phyloP scores from a whole-genome alignment of 2,329 filamentous ascomycete species.

The Talaromyces sp. region DNA sequence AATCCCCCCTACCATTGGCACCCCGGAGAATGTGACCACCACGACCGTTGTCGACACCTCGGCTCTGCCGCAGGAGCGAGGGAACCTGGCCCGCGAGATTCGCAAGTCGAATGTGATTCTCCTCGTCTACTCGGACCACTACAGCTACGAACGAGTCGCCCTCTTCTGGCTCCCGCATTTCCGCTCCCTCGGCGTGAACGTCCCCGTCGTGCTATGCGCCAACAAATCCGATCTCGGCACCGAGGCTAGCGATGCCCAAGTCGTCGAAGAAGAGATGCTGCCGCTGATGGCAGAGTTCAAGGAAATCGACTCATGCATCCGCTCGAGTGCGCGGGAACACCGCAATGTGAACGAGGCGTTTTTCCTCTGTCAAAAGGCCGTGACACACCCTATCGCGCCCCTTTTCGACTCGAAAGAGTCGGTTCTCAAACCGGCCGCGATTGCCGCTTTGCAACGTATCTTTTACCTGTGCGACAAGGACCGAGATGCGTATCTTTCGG shows the following conservation, averaged over 20 bases:
- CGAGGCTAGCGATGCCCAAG: constrained; percentile 71
- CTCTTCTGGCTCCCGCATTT: constrained; percentile 99
- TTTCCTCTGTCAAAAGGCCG: constrained; percentile 96
- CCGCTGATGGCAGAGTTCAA: constrained; percentile 98
- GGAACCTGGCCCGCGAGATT: constrained; percentile 85
- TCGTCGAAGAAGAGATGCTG: constrained; percentile 95
- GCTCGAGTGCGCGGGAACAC: constrained; percentile 86
- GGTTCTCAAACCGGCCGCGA: constrained; percentile 79
- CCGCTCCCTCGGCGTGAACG: constrained; percentile 94
- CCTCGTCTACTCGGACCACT: constrained; percentile 95
- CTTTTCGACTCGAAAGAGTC: constrained; percentile 95
- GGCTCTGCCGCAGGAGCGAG: constrained; percentile 86
- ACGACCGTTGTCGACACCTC: constrained; percentile 93
- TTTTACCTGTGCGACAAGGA: constrained; percentile 97
- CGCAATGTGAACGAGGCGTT: constrained; percentile 95
- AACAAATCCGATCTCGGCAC: constrained; percentile 91
- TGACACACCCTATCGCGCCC: constrained; percentile 93
- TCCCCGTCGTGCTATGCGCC: constrained; percentile 91
- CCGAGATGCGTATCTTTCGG: constrained; percentile 86
- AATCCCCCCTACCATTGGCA: constrained; percentile 86
- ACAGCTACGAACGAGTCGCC: constrained; percentile 95
- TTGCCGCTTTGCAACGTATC: constrained; percentile 79
- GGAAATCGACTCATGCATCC: constrained; percentile 96
- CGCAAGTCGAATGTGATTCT: constrained; percentile 96
- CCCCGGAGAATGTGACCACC: constrained; percentile 93